Percentiles rank a stretch among this genome's conserved stretches.
phyloP scores from a whole-genome alignment of 257 asterid genomes.

The Agastache rugosa region DNA sequence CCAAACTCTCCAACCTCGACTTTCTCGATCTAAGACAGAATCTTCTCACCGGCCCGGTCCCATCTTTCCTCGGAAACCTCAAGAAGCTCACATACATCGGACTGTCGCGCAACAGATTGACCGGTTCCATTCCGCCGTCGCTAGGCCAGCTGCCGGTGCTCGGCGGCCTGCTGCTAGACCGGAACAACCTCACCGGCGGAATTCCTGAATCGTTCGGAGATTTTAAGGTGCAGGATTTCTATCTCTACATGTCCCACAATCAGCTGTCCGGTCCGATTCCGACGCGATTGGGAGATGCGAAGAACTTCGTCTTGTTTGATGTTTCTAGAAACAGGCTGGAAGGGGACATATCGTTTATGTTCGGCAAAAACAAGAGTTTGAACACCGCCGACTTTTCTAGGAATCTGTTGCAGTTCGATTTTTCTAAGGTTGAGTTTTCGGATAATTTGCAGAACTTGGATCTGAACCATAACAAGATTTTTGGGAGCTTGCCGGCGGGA shows the following conservation, averaged over 20 bases:
- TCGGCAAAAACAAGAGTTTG: conserved; percentile 50
- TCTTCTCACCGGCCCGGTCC: conserved; percentile 48
- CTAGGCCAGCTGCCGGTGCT: conserved; percentile 50
- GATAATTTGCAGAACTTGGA: conserved; percentile 23
- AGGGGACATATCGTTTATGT: conserved; percentile 58
- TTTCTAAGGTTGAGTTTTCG: conserved; percentile 48
- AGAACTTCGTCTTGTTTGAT: conserved; percentile 38
- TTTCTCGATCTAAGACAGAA: conserved; percentile 33
- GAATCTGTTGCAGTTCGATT: conserved; percentile 51
- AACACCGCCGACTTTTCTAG: conserved; percentile 25
- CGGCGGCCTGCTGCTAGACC: conserved; percentile 38
- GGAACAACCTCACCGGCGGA: conserved; percentile 51
- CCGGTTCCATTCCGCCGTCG: conserved; percentile 49
- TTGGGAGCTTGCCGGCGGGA: conserved; percentile 51
- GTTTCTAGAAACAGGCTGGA: conserved; percentile 49
- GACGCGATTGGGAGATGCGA: conserved; percentile 25
- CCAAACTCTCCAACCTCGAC: conserved; percentile 45
- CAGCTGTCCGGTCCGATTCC: conserved; percentile 52
- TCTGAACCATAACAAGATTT: conserved; percentile 58
- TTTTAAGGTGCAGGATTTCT: conserved; percentile 32
- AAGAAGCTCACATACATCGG: conserved; percentile 36
- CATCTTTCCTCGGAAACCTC: conserved; percentile 42
- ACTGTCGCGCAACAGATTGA: neutral
- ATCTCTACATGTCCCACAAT: conserved; percentile 48
- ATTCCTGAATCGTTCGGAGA: conserved; percentile 54